Evolutionary conservation across 306 rosid species (phyloP), one percentile per base, ranked within the genome.

Genomic region (Crotalaria pallida): DNA sequence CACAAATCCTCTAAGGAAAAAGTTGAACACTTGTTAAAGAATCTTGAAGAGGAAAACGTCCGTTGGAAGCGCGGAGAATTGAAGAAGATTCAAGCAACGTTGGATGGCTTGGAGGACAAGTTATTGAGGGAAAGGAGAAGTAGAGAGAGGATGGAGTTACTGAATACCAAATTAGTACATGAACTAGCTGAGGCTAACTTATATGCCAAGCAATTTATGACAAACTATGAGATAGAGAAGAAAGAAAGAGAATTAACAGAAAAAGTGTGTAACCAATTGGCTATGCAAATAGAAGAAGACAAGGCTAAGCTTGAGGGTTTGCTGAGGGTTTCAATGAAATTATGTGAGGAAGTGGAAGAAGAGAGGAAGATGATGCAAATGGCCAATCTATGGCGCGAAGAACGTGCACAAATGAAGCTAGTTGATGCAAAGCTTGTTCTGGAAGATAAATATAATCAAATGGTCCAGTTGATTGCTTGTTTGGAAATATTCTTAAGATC

Each of bases 331-430:
- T 79, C 74, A 5, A 47, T 69, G 62, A 75, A 78, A 57, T 2
- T 77, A 31, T 34, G 58, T 1, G 75, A 75, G 55, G 92, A 86
- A 76, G 33, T 80, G 48, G 90, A 81, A 58, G 89, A 91, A 74
- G 97, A 91, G 77, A 84, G 86, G 72, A 77, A 78, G 44, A 88
- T 84, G 97, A 40, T 81, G 69, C 82, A 80, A 77, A 75, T 84
- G 74, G 82, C 84, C 3, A 85, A 86, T 65, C 75, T 65, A 47
- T 86, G 82, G 90, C 95, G 97, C 8, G 96, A 91, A 78, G 97
- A 86, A 62, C 85, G 80, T 4, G 78, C 76, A 49, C 95, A 86
- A 72, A 84, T 88, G 97, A 91, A 86, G 85, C 52, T 91, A 49
- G 18, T 10, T 1, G 97, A 91, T 44, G 97, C 92, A 33, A 86